Evolutionary conservation across 345 rosid species (phyloP).

Genomic region (Pseudoturritis turrita): DNA sequence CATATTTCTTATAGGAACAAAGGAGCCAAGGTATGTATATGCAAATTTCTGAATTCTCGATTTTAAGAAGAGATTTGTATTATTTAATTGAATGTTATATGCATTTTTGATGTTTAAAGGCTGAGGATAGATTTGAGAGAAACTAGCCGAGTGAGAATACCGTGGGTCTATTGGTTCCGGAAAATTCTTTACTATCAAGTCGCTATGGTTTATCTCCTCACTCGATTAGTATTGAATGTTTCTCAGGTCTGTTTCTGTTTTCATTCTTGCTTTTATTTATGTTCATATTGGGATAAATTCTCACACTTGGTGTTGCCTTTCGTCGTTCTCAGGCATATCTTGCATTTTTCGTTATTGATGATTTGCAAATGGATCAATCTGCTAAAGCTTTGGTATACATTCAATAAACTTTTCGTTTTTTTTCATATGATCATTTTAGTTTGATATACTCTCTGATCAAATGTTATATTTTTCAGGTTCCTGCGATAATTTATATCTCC

Average conservation of each 20-base stretch:
- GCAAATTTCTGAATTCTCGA: background rate
- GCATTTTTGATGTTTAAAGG: conserved; percentile 35
- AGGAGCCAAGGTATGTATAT: conserved; percentile 70
- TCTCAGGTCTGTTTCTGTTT: conserved; percentile 62
- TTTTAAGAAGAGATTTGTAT: background rate
- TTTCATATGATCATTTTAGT: conserved; percentile 1
- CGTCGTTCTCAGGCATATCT: conserved; percentile 66
- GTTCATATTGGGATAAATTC: background rate
- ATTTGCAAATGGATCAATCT: conserved; percentile 72
- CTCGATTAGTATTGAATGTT: conserved; percentile 82
- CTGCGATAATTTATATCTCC: conserved; percentile 81
- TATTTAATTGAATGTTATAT: background rate
- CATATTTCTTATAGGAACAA: conserved; percentile 72
- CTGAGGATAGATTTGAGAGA: conserved; percentile 40
- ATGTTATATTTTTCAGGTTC: conserved; percentile 52
- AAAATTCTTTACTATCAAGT: conserved; percentile 88
- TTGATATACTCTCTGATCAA: background rate
- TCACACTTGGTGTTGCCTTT: conserved; percentile 19
- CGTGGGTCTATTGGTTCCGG: conserved; percentile 90
- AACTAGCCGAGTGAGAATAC: conserved; percentile 47
- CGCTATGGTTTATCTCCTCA: conserved; percentile 78
- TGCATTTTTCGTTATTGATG: conserved; percentile 84
- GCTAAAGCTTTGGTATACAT: conserved; percentile 87
- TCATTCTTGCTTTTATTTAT: background rate
- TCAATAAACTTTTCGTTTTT: background rate